phyloP scores from a whole-genome alignment of 805 yeast genomes.

The Cyberlindnera mycetangii region DNA sequence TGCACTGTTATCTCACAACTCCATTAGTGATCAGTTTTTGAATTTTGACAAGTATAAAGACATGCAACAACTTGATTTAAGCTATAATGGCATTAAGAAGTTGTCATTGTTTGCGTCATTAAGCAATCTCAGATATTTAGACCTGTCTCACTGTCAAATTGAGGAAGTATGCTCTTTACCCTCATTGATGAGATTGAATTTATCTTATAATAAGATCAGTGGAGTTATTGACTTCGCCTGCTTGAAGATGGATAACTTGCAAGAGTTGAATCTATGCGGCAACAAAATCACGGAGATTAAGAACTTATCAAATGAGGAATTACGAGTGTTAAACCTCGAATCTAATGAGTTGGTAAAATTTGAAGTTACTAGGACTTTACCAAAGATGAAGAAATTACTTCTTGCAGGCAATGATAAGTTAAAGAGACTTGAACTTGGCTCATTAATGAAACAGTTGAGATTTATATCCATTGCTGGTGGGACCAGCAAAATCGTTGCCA shows the following conservation, averaged over 20 bases:
- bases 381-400: conserved; percentile 13
- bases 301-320: not conserved
- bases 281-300: conserved; percentile 13
- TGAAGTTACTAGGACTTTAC: conserved; percentile 3
- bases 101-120: conserved; percentile 29
- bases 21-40: conserved; percentile 22
- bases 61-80: conserved; percentile 35
- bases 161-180: conserved; percentile 23
- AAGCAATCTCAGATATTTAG: conserved; percentile 25
- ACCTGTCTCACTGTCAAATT: conserved; percentile 34
- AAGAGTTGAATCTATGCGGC: conserved; percentile 15
- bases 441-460: conserved; percentile 5
- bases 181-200: conserved; percentile 12
- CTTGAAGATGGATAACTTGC: conserved; percentile 16
- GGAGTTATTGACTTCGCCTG: conserved; percentile 10
- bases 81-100: conserved; percentile 37
- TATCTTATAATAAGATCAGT: conserved; percentile 17
- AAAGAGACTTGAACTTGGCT: not conserved
- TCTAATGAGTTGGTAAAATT: conserved; percentile 3
- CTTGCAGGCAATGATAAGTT: conserved; percentile 7
- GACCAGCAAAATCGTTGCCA: not conserved
- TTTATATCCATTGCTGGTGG: conserved; percentile 6
- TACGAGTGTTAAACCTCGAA: conserved; percentile 11
- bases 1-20: conserved; percentile 17
- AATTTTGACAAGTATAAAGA: conserved; percentile 16